Conservation (phyloP, 768 basidiomycete species). For the Termitomyces sp. region DNA sequence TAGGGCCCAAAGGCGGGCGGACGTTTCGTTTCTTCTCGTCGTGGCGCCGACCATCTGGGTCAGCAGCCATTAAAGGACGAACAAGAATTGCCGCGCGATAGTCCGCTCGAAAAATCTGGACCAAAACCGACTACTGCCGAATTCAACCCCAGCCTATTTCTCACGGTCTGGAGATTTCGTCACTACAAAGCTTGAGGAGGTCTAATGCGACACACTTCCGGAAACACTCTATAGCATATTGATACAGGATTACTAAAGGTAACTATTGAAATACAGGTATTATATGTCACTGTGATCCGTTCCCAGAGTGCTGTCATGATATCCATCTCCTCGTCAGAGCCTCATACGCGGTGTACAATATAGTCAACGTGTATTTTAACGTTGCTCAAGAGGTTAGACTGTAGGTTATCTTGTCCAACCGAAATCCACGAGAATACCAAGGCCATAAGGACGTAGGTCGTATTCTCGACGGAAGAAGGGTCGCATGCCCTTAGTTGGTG, state of each 20-base stretch:
- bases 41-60: conserved; percentile 25
- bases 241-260: conserved; percentile 12
- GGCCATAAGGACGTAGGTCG: conserved; percentile 68
- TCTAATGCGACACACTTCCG: no score
- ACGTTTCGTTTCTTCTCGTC: conserved; percentile 32
- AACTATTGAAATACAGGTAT: conserved; percentile 14
- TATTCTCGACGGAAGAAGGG: conserved; percentile 46
- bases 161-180: conserved; percentile 9
- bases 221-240: conserved; percentile 2
- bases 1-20: conserved; percentile 33
- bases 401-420: conserved; percentile 45
- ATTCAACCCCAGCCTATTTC: conserved; percentile 13
- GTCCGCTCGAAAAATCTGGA: conserved; percentile 6
- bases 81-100: not conserved
- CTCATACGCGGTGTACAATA: not conserved
- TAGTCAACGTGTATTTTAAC: not conserved
- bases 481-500: conserved; percentile 12
- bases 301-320: conserved; percentile 4
- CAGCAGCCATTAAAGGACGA: conserved; percentile 29
- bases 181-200: no score
- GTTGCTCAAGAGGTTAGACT: not conserved
- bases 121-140: conserved; percentile 16
- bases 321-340: not conserved
- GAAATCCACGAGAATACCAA: conserved; percentile 71
- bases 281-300: conserved; percentile 12